These are phyloP conservation scores for Nigrograna mackinnonii DNA, from an alignment of 2,329 filamentous ascomycete species.

Conservation along the genomic window DNA sequence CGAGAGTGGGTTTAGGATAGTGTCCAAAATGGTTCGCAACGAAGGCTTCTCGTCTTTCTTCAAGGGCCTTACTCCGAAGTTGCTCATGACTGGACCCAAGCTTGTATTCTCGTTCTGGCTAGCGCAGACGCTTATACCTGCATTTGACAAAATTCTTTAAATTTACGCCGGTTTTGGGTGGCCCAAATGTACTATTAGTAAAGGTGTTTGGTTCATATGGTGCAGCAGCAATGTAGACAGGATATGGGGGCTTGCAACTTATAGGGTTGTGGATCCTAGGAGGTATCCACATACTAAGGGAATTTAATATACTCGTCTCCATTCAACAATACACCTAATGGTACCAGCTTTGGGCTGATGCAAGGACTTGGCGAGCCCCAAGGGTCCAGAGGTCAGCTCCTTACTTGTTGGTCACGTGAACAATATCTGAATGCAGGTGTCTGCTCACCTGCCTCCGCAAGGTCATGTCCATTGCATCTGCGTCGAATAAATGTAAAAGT, in stretches of 20 bases:
- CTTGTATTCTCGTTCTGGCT: slow-evolving; percentile 99
- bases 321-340: slow-evolving; percentile 16
- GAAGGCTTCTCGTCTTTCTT: slow-evolving; percentile 90
- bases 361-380: no score
- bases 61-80: slow-evolving; percentile 96
- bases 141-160: slow-evolving; percentile 74
- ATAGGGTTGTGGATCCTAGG: no score
- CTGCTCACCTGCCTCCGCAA: no score
- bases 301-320: slow-evolving; percentile 31
- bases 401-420: no score
- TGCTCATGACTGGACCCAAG: slow-evolving; percentile 98
- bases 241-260: no score
- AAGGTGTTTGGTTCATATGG: slow-evolving; percentile 13
- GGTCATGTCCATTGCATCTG: no score
- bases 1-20: slow-evolving; percentile 88
- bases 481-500: no score
- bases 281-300: no score
- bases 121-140: slow-evolving; percentile 94
- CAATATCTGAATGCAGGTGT: no score
- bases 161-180: slow-evolving; percentile 8
- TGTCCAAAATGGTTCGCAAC: slow-evolving; percentile 89
- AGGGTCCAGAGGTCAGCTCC: no score
- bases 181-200: slow-evolving; percentile 30
- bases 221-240: no score
- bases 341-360: no score